Base-by-base conservation (phyloP, 345 rosid genomes). In the Hibiscus syriacus region DNA sequence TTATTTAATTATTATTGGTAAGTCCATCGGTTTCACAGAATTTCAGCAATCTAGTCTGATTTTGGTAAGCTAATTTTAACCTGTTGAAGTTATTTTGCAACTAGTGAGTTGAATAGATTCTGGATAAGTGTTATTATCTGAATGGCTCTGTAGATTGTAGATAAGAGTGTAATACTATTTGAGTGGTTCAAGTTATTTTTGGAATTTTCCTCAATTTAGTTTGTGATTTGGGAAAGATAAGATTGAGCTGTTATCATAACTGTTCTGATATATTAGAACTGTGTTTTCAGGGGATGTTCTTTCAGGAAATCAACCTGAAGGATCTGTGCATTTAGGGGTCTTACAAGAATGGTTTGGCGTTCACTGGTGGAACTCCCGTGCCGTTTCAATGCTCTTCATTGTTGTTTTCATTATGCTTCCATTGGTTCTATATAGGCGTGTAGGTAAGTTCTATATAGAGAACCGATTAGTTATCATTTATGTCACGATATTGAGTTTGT, bases 281-380 rank as follows among this genome's bases (percentile, higher is more conserved):
- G 23, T 59, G 12, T 22, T 56, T n/a, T 41, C 78, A 93, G 97
- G 92, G 12, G 97, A 93, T 81, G 97, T 89, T 9, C 73, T 90
- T 0, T 86, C 92, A 0, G 98, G 98, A 62, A 89, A 67, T 68
- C 79, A 78, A 43, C 78, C 79, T 6, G 83, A 68, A 9, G 90
- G 87, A 60, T 53, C 80, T 2, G 70, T 78, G 36, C 97, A 93
- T 70, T 60, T 86, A 69, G 98, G 97, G 22, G 86, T 90, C 20
- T 68, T 93, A 80, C 96, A 86, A 68, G 86, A 83, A 83, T 89
- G 97, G 96, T 90, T 93, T 71, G 97, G 98, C 25, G 20, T 58
- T 68, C 84, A 83, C 22, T 89, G 96, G 97, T 93, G 98, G 98
- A 90, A 83, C 68, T 67, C 96, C 0, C 76, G 97, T 6, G 81